phyloP scores from a whole-genome alignment of 192 early-diverging fungal species.

The Mortierella alpina region DNA sequence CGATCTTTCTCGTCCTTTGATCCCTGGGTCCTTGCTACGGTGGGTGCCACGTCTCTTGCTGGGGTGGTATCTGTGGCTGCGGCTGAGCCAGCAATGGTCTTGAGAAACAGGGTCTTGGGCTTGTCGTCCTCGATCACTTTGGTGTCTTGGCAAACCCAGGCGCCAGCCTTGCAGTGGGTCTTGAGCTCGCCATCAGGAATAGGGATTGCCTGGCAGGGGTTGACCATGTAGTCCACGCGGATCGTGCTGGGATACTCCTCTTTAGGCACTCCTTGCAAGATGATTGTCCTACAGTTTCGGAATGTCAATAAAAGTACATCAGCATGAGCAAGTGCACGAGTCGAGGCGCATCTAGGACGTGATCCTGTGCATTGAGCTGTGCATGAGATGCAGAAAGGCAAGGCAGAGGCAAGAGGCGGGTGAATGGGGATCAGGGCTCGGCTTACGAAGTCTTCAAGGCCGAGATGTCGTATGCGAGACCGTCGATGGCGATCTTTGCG shows the following conservation, averaged over 20 bases:
- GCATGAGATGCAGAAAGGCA: background rate
- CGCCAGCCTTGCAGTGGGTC: conserved; percentile 10
- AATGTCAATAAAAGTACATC: background rate
- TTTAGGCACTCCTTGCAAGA: conserved; percentile 18
- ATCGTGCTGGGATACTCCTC: conserved; percentile 17
- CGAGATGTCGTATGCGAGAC: conserved; percentile 30
- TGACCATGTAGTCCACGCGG: conserved; percentile 36
- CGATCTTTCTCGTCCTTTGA: conserved; percentile 33
- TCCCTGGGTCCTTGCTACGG: conserved; percentile 11
- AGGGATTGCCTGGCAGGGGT: conserved; percentile 42
- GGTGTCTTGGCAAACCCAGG: conserved; percentile 48
- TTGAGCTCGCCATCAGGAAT: conserved; percentile 34
- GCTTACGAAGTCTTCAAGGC: conserved; percentile 35
- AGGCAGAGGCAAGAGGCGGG: no score
- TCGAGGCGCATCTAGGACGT: background rate
- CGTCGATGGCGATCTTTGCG: conserved; percentile 16
- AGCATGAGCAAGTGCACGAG: background rate
- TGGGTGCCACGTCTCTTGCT: conserved; percentile 33
- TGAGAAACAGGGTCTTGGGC: conserved; percentile 13
- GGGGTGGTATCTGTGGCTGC: conserved; percentile 22
- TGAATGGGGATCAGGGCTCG: background rate
- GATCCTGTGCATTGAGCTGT: background rate
- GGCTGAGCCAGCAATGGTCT: conserved; percentile 35
- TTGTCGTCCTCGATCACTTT: conserved; percentile 24
- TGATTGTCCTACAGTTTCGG: conserved; percentile 15